Conservation (phyloP, 1,139 yeast genomes). For the Hemisphaericaspora subhashii region DNA sequence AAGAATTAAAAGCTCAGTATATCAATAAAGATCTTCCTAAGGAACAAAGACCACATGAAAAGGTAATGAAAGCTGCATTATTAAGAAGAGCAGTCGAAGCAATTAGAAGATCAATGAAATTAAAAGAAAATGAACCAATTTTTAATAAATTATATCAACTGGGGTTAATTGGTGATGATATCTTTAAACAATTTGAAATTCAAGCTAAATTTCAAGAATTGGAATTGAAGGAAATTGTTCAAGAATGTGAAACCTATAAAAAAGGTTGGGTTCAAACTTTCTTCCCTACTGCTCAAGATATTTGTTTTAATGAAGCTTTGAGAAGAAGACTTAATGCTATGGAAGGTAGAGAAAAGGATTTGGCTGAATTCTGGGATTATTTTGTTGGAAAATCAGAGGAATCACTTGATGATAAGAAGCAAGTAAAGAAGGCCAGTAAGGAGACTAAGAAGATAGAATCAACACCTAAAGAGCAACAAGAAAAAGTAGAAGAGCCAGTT, state of each 20-base stretch:
- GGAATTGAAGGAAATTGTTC: conserved; percentile 77
- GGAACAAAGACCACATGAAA: conserved; percentile 66
- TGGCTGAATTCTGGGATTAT: conserved; percentile 52
- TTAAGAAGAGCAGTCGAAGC: conserved; percentile 74
- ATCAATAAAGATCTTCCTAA: conserved; percentile 39
- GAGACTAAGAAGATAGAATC: neutral
- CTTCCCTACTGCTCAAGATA: conserved; percentile 81
- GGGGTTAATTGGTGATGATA: conserved; percentile 89
- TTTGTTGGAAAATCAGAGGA: conserved; percentile 21
- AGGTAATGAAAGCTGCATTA: conserved; percentile 82
- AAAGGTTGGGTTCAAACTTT: conserved; percentile 79
- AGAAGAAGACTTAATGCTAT: conserved; percentile 75
- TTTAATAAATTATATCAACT: conserved; percentile 74
- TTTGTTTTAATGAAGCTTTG: conserved; percentile 88
- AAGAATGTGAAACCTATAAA: conserved; percentile 71
- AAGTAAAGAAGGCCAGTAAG: conserved; percentile 1
- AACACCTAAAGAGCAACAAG: neutral
- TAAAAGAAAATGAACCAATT: conserved; percentile 72
- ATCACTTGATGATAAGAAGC: neutral
- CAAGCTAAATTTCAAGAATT: conserved; percentile 77
- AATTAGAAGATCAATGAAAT: conserved; percentile 61
- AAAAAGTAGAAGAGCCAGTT: neutral
- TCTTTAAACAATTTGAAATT: conserved; percentile 75
- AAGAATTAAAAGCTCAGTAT: conserved; percentile 52
- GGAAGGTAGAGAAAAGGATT: conserved; percentile 50